phyloP scores from a whole-genome alignment of 768 basidiomycete species.

The Hygrophorus russula region DNA sequence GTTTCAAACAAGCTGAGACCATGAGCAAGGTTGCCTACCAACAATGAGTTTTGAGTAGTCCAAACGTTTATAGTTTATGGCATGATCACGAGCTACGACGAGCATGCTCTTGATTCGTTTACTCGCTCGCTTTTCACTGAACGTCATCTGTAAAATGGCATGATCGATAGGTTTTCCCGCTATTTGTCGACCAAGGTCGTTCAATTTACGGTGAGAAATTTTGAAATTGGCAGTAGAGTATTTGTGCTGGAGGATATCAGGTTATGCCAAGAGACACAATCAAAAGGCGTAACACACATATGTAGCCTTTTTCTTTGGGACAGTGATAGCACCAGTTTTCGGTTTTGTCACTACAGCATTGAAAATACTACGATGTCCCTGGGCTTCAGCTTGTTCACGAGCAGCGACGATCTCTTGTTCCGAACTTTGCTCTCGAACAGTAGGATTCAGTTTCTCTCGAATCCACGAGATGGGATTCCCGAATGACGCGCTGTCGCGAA shows the following conservation, averaged over 20 bases:
- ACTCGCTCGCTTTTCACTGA: constrained; percentile 87
- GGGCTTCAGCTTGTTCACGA: constrained; percentile 30
- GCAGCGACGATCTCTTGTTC: constrained; percentile 35
- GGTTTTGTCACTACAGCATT: constrained; percentile 21
- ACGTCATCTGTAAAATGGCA: constrained; percentile 95
- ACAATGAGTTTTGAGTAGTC: constrained; percentile 65
- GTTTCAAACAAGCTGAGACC: constrained; percentile 4
- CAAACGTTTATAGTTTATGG: constrained; percentile 65
- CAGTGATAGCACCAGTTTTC: constrained; percentile 4
- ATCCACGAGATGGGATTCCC: constrained; percentile 56
- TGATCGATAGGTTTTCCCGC: constrained; percentile 86
- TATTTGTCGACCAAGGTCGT: constrained; percentile 79
- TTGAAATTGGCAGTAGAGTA: constrained; percentile 90
- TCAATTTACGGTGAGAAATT: constrained; percentile 88
- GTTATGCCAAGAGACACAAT: neutral
- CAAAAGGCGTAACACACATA: neutral
- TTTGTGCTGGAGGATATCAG: constrained; percentile 53
- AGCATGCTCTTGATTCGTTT: constrained; percentile 83
- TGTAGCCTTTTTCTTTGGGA: constrained; percentile 8
- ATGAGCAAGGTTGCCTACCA: constrained; percentile 40
- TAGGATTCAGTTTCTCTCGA: constrained; percentile 43
- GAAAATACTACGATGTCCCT: constrained; percentile 40
- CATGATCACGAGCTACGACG: constrained; percentile 78
- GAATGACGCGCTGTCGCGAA: constrained; percentile 29
- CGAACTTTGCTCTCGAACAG: constrained; percentile 30